A percentile compares a stretch with the other conserved stretches of the same genome.
phyloP scores from a whole-genome alignment of 139 green algal species.

The Micractinium conductrix region DNA sequence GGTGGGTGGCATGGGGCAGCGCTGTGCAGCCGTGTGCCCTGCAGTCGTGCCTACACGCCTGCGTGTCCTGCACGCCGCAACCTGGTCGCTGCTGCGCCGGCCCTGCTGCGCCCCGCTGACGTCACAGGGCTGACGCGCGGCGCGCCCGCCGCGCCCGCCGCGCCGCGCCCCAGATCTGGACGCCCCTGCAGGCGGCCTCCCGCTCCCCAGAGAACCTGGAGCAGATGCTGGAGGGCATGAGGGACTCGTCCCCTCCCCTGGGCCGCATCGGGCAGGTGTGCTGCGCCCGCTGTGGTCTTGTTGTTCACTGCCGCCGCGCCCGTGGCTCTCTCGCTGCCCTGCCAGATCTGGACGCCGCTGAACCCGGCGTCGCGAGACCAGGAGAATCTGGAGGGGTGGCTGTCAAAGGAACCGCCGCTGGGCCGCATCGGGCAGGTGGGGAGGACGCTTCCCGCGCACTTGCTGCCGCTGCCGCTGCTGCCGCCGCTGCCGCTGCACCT shows the following conservation, averaged over 20 bases:
- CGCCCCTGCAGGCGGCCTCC: conserved; percentile 69
- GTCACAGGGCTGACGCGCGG: too few species aligned
- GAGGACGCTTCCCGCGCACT: too few species aligned
- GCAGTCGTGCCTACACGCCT: too few species aligned
- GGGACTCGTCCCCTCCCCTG: background rate
- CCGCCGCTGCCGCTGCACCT: too few species aligned
- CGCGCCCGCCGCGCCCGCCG: too few species aligned
- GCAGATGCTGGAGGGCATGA: background rate
- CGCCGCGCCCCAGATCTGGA: conserved; percentile 75
- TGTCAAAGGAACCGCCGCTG: conserved; percentile 10
- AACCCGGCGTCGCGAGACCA: conserved; percentile 64
- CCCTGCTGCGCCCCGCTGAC: too few species aligned
- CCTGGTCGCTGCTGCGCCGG: background rate
- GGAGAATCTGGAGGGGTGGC: background rate
- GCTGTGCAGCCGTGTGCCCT: too few species aligned
- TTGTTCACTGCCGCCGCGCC: too few species aligned
- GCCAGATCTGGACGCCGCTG: conserved; percentile 77
- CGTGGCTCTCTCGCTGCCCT: background rate
- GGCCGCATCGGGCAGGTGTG: conserved; percentile 24
- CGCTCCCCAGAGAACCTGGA: too few species aligned
- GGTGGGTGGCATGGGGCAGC: too few species aligned
- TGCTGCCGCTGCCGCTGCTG: too few species aligned
- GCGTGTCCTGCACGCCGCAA: too few species aligned
- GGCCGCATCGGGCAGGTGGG: conserved; percentile 37
- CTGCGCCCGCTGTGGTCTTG: background rate